phyloP scores from a whole-genome alignment of 2,329 filamentous ascomycete species.

The Diaporthe aspalathi region DNA sequence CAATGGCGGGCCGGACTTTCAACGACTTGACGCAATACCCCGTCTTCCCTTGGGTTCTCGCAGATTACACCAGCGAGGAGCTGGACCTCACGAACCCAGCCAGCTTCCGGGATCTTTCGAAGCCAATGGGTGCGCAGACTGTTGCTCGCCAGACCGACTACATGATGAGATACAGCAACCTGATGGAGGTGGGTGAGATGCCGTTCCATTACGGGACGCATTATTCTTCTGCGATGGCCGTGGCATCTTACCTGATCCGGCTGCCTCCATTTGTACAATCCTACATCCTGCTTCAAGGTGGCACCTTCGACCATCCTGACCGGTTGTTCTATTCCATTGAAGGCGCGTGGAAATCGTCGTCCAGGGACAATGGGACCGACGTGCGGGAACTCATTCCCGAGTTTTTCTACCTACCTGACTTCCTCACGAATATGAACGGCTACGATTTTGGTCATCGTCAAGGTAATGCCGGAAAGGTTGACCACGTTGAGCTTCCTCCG shows the following conservation, averaged over 20 bases:
- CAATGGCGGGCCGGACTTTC: conserved; percentile 95
- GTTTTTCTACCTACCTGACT: conserved; percentile 97
- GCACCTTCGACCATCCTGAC: conserved; percentile 95
- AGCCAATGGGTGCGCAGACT: conserved; percentile 95
- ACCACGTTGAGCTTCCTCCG: conserved; percentile 88
- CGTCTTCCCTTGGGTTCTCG: conserved; percentile 96
- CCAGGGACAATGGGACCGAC: conserved; percentile 89
- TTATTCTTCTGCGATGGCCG: conserved; percentile 99
- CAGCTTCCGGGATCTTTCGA: conserved; percentile 90
- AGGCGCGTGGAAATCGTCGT: conserved; percentile 91
- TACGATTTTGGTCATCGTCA: conserved; percentile 94
- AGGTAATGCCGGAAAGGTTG: conserved; percentile 81
- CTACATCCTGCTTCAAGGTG: conserved; percentile 93
- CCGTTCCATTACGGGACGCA: conserved; percentile 99
- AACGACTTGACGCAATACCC: conserved; percentile 99
- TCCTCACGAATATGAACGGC: conserved; percentile 90
- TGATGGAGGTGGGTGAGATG: conserved; percentile 91
- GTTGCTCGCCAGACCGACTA: conserved; percentile 81
- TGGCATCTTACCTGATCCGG: conserved; percentile 94
- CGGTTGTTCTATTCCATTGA: conserved; percentile 93
- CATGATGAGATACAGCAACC: conserved; percentile 83
- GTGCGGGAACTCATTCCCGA: conserved; percentile 95
- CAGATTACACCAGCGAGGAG: conserved; percentile 95
- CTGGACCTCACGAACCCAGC: conserved; percentile 86
- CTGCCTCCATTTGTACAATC: conserved; percentile 97